Percentiles rank a stretch among this genome's conserved stretches.
Evolutionary conservation across 176 grass and related monocot species (phyloP).

Genomic region (Carex littledalei): DNA sequence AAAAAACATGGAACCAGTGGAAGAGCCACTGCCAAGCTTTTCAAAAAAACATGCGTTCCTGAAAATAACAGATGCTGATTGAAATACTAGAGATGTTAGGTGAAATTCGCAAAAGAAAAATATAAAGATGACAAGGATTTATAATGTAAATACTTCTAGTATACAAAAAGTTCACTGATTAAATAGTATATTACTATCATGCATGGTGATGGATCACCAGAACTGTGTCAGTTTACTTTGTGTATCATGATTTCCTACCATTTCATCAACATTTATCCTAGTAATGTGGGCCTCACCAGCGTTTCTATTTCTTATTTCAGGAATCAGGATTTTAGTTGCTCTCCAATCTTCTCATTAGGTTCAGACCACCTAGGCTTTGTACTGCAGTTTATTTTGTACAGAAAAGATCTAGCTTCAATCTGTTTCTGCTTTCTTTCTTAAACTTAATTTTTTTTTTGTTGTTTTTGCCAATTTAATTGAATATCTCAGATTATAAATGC

Average conservation of each 20-base stretch:
- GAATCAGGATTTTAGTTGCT: slow-evolving; percentile 3
- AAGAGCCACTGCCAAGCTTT: too few relatives aligned
- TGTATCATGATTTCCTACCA: neutral
- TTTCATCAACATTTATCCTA: neutral
- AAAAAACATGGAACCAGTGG: too few relatives aligned
- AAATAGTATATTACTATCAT: neutral
- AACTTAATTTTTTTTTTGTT: neutral
- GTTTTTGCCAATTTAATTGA: slow-evolving; percentile 1
- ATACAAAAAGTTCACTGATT: neutral
- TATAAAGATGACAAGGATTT: neutral
- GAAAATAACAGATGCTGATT: neutral
- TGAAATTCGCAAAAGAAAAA: neutral
- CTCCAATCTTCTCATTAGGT: slow-evolving; percentile 6
- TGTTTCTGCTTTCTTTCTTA: neutral
- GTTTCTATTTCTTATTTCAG: neutral
- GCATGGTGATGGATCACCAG: neutral
- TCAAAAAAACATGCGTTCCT: neutral
- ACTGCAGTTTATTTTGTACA: slow-evolving; percentile 24
- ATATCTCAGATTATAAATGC: slow-evolving; percentile 8
- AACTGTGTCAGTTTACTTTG: neutral
- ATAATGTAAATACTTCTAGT: neutral
- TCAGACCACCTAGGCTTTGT: slow-evolving; percentile 13
- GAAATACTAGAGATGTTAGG: neutral
- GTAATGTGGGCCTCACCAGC: neutral
- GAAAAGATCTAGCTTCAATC: neutral